These are phyloP conservation scores for Bipolaris sorokiniana DNA, from an alignment of 2,329 filamentous ascomycete genomes.

Conservation along the genomic window DNA sequence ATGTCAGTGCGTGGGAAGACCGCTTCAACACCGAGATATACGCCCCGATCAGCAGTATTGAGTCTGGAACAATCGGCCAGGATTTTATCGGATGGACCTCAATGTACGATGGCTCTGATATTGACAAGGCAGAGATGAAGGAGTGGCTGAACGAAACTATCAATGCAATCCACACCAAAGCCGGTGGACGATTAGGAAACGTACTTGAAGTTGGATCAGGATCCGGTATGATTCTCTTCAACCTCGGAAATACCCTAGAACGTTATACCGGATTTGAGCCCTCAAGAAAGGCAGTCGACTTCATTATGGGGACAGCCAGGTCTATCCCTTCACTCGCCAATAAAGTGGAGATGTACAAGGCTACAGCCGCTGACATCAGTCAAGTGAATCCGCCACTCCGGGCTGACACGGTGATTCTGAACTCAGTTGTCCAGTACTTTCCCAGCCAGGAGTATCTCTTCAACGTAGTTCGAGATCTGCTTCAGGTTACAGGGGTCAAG, in stretches of 20 bases:
- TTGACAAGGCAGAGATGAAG: conserved; percentile 16
- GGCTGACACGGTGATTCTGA: conserved; percentile 4
- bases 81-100: conserved; percentile 19
- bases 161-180: conserved; percentile 1
- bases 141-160: conserved; percentile 22
- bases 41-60: background rate
- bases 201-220: conserved; percentile 17
- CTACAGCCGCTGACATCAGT: background rate
- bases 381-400: background rate
- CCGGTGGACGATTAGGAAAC: background rate
- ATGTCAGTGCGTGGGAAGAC: conserved; percentile 11
- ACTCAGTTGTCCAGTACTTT: conserved; percentile 20
- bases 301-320: conserved; percentile 4
- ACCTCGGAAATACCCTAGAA: conserved; percentile 4
- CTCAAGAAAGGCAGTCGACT: conserved; percentile 5
- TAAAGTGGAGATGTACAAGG: conserved; percentile 7
- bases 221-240: conserved; percentile 21
- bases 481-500: background rate
- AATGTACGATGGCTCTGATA: conserved; percentile 16
- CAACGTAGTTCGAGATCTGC: background rate
- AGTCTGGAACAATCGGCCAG: conserved; percentile 2
- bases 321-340: conserved; percentile 6
- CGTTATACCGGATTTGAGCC: conserved; percentile 14
- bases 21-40: conserved; percentile 13
- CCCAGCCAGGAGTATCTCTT: conserved; percentile 19